Percentiles rank a stretch among this genome's conserved stretches.
These are phyloP conservation scores for Pulveroboletus sp. DNA, from an alignment of 768 basidiomycete species.

Conservation along the genomic window DNA sequence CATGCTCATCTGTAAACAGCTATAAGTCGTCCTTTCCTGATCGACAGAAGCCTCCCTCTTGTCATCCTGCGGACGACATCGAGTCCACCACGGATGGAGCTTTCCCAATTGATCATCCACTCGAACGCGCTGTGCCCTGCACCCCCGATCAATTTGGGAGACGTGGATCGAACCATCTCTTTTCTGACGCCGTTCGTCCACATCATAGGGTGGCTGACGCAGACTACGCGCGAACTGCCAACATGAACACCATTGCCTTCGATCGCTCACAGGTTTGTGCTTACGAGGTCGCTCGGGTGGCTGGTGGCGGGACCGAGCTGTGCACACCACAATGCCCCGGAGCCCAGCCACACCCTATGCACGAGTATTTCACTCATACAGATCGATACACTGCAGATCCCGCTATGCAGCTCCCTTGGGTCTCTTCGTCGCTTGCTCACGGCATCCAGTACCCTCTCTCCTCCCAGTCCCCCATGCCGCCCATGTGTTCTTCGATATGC, in stretches of 20 bases:
- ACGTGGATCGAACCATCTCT: constrained; percentile 35
- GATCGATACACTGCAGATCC: constrained; percentile 22
- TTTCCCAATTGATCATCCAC: constrained; percentile 12
- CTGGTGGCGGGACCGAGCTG: constrained; percentile 25
- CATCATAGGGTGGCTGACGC: constrained; percentile 24
- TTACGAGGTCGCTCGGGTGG: constrained; percentile 16
- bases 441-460: constrained; percentile 28
- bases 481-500: constrained; percentile 26
- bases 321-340: constrained; percentile 19
- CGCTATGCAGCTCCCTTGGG: constrained; percentile 25
- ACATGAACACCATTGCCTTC: constrained; percentile 17
- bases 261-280: constrained; percentile 25
- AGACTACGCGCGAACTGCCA: constrained; percentile 18
- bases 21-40: constrained; percentile 15
- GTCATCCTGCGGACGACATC: constrained; percentile 15
- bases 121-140: constrained; percentile 11
- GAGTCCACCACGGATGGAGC: constrained; percentile 13
- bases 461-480: constrained; percentile 26
- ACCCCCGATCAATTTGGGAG: constrained; percentile 27
- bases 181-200: constrained; percentile 36
- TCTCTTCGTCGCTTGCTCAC: constrained; percentile 25
- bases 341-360: constrained; percentile 22
- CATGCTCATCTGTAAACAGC: constrained; percentile 6
- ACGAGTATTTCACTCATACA: constrained; percentile 26
- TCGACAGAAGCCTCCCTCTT: constrained; percentile 16